Percentiles rank a stretch among this genome's conserved stretches.
These are phyloP conservation scores for Parascedosporium putredinis DNA, from an alignment of 2,329 filamentous ascomycete species.

Conservation along the genomic window DNA sequence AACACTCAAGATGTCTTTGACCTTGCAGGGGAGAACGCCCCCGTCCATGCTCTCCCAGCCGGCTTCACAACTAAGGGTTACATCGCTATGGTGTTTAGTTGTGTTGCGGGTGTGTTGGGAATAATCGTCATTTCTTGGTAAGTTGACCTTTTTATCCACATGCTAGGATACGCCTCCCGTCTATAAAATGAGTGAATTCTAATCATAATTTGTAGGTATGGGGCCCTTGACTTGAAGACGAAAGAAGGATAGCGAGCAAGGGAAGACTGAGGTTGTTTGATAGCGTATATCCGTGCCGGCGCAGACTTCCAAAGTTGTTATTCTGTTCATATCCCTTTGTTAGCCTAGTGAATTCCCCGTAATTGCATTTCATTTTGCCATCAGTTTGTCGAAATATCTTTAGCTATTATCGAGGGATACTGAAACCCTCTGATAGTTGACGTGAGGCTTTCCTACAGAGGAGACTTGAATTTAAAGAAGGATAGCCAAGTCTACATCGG, in stretches of 20 bases:
- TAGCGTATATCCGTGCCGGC: too few species aligned
- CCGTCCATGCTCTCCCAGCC: constrained; percentile 45
- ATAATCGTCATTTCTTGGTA: constrained; percentile 52
- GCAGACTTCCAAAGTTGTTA: too few species aligned
- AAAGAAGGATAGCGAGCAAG: not conserved
- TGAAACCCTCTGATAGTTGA: too few species aligned
- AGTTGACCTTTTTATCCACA: not conserved
- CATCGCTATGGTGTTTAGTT: constrained; percentile 64
- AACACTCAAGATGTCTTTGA: constrained; percentile 56
- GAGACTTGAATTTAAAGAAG: too few species aligned
- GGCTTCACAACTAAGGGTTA: constrained; percentile 66
- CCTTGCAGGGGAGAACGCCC: constrained; percentile 47
- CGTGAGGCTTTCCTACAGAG: too few species aligned
- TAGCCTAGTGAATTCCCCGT: too few species aligned
- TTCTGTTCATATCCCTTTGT: too few species aligned
- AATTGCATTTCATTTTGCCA: too few species aligned
- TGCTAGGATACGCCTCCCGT: not conserved
- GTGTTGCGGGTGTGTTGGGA: constrained; percentile 57
- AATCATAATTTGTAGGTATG: not conserved
- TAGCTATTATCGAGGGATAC: too few species aligned
- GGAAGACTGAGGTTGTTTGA: too few species aligned
- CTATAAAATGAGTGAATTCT: not conserved
- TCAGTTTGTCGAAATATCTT: too few species aligned
- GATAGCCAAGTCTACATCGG: too few species aligned
- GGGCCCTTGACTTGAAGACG: not conserved